A percentile compares a stretch with the other conserved stretches of the same genome.
Conservation (phyloP, 2,329 filamentous ascomycete species). For the Paecilomyces formosus region DNA sequence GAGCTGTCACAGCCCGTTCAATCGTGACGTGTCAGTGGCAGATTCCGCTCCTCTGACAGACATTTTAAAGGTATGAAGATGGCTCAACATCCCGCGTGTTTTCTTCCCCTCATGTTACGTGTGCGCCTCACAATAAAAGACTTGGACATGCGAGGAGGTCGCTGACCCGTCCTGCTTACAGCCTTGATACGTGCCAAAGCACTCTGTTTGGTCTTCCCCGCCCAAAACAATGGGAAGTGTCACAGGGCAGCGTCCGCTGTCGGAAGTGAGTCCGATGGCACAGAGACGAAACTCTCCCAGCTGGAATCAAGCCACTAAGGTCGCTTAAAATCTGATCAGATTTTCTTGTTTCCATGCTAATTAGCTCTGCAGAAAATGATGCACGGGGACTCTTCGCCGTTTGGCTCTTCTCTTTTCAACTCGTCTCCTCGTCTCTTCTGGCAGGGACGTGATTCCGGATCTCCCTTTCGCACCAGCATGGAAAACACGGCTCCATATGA, state of each 20-base stretch:
- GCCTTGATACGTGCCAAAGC: background rate
- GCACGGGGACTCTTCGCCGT: constrained; percentile 70
- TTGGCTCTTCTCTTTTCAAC: constrained; percentile 71
- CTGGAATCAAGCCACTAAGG: constrained; percentile 70
- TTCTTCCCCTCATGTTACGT: background rate
- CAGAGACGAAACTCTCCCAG: constrained; percentile 86
- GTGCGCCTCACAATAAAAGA: background rate
- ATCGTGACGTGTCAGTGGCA: background rate
- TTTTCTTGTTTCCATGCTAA: constrained; percentile 3
- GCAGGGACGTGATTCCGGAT: constrained; percentile 67
- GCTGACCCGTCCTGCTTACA: background rate
- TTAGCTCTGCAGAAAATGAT: constrained; percentile 55
- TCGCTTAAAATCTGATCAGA: constrained; percentile 33
- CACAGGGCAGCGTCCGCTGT: constrained; percentile 63
- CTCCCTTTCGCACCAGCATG: constrained; percentile 53
- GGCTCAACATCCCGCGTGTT: background rate
- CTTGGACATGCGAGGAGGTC: background rate
- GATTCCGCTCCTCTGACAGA: background rate
- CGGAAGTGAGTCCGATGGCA: constrained; percentile 81
- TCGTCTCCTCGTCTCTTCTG: constrained; percentile 75
- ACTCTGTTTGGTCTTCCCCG: background rate
- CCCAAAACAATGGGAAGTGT: constrained; percentile 51
- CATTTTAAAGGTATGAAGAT: background rate
- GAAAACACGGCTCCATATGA: constrained; percentile 63
- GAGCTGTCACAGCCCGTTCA: background rate